Evolutionary conservation across 2,329 filamentous ascomycete genomes (phyloP).

Genomic region (Calonectria naviculata): DNA sequence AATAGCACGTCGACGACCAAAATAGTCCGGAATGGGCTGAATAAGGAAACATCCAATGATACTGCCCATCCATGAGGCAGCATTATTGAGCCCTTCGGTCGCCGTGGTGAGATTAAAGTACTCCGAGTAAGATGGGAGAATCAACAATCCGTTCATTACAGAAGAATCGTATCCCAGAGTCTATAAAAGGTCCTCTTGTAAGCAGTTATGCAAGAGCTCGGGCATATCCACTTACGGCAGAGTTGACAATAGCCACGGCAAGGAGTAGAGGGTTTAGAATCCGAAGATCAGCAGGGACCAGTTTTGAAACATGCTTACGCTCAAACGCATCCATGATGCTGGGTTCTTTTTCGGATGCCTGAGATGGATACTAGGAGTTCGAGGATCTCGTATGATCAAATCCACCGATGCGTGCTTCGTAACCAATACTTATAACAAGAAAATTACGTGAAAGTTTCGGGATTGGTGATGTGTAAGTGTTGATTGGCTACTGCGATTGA

Average conservation of each 20-base stretch:
- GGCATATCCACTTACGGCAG: slow-evolving; percentile 9
- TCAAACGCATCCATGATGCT: slow-evolving; percentile 10
- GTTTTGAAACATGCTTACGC: slow-evolving; percentile 21
- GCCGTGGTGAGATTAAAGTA: slow-evolving; percentile 66
- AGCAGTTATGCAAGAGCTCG: background rate
- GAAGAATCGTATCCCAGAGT: slow-evolving; percentile 56
- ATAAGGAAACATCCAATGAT: slow-evolving; percentile 56
- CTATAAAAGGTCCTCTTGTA: background rate
- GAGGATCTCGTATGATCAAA: background rate
- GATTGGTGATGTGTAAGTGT: background rate
- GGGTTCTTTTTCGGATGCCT: background rate
- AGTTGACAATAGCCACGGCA: slow-evolving; percentile 22
- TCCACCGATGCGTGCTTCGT: background rate
- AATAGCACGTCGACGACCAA: slow-evolving; percentile 40
- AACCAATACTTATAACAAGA: slow-evolving; percentile 8
- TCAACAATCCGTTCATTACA: slow-evolving; percentile 68
- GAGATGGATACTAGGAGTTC: background rate
- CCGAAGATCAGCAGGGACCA: slow-evolving; percentile 16
- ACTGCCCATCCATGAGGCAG: slow-evolving; percentile 65
- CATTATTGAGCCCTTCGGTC: slow-evolving; percentile 65
- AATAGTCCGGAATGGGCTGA: slow-evolving; percentile 49
- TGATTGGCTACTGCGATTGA: slow-evolving; percentile 4
- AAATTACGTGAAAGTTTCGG: background rate
- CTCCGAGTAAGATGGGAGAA: slow-evolving; percentile 64
- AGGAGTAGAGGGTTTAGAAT: slow-evolving; percentile 18